phyloP scores from a whole-genome alignment of 495 filamentous ascomycete species.

The Talaromyces ruber region DNA sequence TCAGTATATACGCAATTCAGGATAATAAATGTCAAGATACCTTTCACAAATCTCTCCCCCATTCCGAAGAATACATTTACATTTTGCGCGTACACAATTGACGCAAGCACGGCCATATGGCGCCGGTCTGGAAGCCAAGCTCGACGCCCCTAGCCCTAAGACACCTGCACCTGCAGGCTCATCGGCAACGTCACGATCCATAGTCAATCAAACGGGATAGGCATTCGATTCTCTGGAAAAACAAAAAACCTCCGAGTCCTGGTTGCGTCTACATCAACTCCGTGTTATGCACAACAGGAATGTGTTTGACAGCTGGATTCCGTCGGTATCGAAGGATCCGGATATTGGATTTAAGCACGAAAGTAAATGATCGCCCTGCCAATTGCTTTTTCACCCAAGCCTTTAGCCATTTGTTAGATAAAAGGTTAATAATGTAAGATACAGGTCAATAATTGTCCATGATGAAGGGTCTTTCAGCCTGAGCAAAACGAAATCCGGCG shows the following conservation, averaged over 20 bases:
- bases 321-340: not conserved
- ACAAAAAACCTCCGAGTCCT: not conserved
- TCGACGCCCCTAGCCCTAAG: not conserved
- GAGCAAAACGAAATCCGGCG: not conserved
- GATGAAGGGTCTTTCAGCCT: not conserved
- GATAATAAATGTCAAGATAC: constrained; percentile 7
- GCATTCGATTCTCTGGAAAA: not conserved
- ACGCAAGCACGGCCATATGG: constrained; percentile 41
- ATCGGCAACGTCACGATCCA: not conserved
- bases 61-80: constrained; percentile 35
- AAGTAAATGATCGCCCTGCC: not conserved
- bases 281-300: not conserved
- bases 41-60: constrained; percentile 32
- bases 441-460: not conserved
- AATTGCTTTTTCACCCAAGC: not conserved
- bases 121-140: constrained; percentile 14
- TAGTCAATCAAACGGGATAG: not conserved
- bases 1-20: not conserved
- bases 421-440: not conserved
- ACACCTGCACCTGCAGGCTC: not conserved
- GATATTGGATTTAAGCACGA: not conserved
- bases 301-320: not conserved
- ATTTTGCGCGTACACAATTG: constrained; percentile 43
- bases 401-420: not conserved
- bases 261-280: not conserved